phyloP scores from a whole-genome alignment of 306 rosid genomes.

The Herpetospermum pedunculosum region DNA sequence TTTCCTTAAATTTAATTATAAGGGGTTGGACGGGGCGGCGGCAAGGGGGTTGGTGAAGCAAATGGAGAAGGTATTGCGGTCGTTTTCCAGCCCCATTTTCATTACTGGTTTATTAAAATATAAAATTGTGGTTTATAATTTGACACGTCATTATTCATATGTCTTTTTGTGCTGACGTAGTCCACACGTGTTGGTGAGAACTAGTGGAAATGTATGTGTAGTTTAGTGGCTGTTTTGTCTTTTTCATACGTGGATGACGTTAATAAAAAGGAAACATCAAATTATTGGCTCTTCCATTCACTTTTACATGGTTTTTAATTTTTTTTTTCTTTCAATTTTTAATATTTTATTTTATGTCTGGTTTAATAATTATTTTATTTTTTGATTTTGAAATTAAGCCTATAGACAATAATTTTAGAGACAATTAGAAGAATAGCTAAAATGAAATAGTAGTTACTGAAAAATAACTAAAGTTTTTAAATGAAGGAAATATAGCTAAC shows the following conservation, averaged over 20 bases:
- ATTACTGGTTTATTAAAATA: neutral
- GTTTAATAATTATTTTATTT: too few relatives aligned
- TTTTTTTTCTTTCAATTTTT: too few relatives aligned
- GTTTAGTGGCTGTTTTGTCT: neutral
- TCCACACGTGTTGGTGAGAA: neutral
- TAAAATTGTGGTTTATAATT: neutral
- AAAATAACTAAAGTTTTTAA: too few relatives aligned
- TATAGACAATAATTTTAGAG: too few relatives aligned
- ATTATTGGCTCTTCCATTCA: neutral
- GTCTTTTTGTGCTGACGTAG: neutral
- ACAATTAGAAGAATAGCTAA: too few relatives aligned
- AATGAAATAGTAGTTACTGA: too few relatives aligned
- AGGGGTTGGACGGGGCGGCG: neutral
- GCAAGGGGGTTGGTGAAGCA: neutral
- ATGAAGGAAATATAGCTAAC: too few relatives aligned
- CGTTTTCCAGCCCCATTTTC: neutral
- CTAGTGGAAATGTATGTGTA: too few relatives aligned
- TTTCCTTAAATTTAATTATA: too few relatives aligned
- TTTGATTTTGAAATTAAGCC: too few relatives aligned
- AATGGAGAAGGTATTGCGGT: neutral
- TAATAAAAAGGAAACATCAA: neutral
- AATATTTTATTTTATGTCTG: too few relatives aligned
- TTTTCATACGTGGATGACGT: neutral
- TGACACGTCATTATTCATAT: neutral
- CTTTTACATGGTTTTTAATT: neutral